Evolutionary conservation across 2,329 filamentous ascomycete genomes (phyloP).

Genomic region (Apiospora koreana): DNA sequence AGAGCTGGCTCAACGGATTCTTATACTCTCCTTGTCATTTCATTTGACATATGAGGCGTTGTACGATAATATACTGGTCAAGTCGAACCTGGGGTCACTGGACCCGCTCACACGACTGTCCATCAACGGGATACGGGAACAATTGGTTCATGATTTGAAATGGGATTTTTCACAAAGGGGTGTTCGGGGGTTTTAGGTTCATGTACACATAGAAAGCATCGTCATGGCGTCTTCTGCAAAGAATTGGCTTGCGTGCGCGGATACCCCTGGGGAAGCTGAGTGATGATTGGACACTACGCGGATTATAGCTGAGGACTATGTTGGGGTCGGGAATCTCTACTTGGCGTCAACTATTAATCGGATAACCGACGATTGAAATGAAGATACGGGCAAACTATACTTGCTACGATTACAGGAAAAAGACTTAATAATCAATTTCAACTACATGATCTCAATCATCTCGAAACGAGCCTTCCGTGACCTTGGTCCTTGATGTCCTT

Average conservation of each 20-base stretch:
- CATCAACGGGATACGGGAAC: slow-evolving; percentile 11
- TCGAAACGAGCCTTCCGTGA: not conserved
- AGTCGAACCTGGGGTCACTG: slow-evolving; percentile 14
- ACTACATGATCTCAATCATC: not conserved
- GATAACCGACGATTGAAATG: slow-evolving; percentile 15
- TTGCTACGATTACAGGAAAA: not conserved
- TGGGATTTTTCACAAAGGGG: slow-evolving; percentile 13
- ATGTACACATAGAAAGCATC: slow-evolving; percentile 31
- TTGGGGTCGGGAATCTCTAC: slow-evolving; percentile 8
- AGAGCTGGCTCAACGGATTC: slow-evolving; percentile 18
- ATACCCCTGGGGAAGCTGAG: slow-evolving; percentile 31
- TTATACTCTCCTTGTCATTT: slow-evolving; percentile 10
- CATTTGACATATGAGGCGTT: slow-evolving; percentile 9
- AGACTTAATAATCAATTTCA: not conserved
- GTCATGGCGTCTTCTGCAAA: slow-evolving; percentile 28
- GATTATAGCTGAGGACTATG: slow-evolving; percentile 2
- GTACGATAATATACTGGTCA: slow-evolving; percentile 13
- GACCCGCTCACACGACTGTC: slow-evolving; percentile 15
- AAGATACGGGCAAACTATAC: not conserved
- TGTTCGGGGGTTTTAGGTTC: slow-evolving; percentile 22
- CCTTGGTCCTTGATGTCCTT: not conserved
- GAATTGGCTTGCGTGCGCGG: slow-evolving; percentile 29
- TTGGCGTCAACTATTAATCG: slow-evolving; percentile 14
- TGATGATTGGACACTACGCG: slow-evolving; percentile 1
- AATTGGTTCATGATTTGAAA: slow-evolving; percentile 16